phyloP scores from a whole-genome alignment of 768 basidiomycete species.

The Suillus brevipes region DNA sequence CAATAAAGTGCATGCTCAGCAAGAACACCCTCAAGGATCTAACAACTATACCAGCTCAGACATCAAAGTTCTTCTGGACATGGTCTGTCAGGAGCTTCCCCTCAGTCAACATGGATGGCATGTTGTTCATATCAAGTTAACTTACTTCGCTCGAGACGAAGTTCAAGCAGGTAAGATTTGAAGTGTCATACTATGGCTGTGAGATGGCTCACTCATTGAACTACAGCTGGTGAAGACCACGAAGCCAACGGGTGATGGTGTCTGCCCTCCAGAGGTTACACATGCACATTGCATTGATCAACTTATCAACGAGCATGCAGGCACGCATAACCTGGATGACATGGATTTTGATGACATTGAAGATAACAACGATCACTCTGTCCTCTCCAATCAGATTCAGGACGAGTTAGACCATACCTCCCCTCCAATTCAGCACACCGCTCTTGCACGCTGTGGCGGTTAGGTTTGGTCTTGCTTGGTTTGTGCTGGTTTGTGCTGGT shows the following conservation, averaged over 20 bases:
- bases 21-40: neutral
- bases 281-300: slow-evolving; percentile 29
- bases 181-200: neutral
- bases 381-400: neutral
- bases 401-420: neutral
- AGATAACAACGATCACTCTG: neutral
- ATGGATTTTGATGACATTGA: slow-evolving; percentile 12
- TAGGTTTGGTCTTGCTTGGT: no score
- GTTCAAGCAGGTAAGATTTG: slow-evolving; percentile 23
- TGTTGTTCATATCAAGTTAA: neutral
- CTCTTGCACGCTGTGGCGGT: slow-evolving; percentile 1
- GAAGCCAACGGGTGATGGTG: slow-evolving; percentile 28
- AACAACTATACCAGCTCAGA: slow-evolving; percentile 1
- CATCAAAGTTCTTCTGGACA: neutral
- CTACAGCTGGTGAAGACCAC: slow-evolving; percentile 21
- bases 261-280: slow-evolving; percentile 22
- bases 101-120: slow-evolving; percentile 8
- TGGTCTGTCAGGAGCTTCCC: slow-evolving; percentile 3
- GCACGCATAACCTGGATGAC: slow-evolving; percentile 24
- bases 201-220: neutral
- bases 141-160: slow-evolving; percentile 19
- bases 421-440: neutral
- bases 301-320: slow-evolving; percentile 24
- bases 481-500: no score
- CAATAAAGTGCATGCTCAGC: no score